phyloP scores from a whole-genome alignment of 2,329 filamentous ascomycete genomes.

The Gnomoniopsis sp. region DNA sequence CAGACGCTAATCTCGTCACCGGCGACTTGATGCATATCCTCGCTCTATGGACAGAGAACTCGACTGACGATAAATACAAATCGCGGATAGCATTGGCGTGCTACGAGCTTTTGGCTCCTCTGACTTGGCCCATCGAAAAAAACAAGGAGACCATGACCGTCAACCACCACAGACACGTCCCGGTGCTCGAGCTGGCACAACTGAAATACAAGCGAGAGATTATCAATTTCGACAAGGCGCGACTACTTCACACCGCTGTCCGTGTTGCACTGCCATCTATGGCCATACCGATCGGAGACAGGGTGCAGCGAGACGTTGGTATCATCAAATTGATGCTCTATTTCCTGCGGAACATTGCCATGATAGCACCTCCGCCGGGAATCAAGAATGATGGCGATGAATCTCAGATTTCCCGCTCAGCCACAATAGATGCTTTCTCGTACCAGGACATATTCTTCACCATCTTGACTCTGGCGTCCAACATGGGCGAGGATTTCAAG shows the following conservation, averaged over 20 bases:
- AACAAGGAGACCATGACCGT: slow-evolving; percentile 78
- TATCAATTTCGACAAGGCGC: slow-evolving; percentile 74
- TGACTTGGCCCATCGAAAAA: slow-evolving; percentile 91
- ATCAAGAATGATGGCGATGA: slow-evolving; percentile 83
- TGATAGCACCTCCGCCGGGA: slow-evolving; percentile 73
- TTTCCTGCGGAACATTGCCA: slow-evolving; percentile 82
- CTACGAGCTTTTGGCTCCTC: slow-evolving; percentile 82
- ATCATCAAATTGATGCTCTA: slow-evolving; percentile 90
- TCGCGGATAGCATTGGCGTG: slow-evolving; percentile 79
- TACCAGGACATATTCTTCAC: slow-evolving; percentile 87
- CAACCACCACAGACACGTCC: slow-evolving; percentile 89
- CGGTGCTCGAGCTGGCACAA: slow-evolving; percentile 84
- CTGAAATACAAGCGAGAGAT: slow-evolving; percentile 86
- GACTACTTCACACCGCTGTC: slow-evolving; percentile 77
- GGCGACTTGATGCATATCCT: slow-evolving; percentile 90
- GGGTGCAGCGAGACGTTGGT: slow-evolving; percentile 77
- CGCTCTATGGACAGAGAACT: slow-evolving; percentile 72
- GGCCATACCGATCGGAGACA: slow-evolving; percentile 71
- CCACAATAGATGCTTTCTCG: slow-evolving; percentile 84
- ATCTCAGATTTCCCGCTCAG: slow-evolving; percentile 80
- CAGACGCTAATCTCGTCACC: slow-evolving; percentile 87
- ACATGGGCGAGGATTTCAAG: slow-evolving; percentile 90
- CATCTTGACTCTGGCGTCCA: slow-evolving; percentile 82
- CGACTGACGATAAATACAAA: slow-evolving; percentile 69
- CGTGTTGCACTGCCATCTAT: slow-evolving; percentile 82